Base-by-base conservation (phyloP, 805 yeast genomes). In the Dipodascus albidus region DNA sequence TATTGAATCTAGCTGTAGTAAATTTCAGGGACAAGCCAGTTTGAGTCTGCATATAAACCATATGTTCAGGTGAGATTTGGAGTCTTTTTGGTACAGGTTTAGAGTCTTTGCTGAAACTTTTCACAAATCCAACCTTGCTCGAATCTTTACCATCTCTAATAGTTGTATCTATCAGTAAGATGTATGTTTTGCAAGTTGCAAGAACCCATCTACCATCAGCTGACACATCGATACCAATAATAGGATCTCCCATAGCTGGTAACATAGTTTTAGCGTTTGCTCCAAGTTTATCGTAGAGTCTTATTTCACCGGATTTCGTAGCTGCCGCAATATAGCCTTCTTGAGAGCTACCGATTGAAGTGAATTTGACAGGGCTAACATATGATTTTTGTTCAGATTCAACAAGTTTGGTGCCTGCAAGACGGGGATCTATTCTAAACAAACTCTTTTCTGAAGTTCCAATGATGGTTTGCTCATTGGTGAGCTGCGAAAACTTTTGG, bases 181-280 rank as follows among this genome's bases (percentile, higher is more conserved):
- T 68, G 62, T 85, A 86, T 1, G 80, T 78, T 60, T 76, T 74
- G 70, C 91, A 86, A 0, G 96, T 89, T 1, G 89, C 93, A 54
- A 89, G 70, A 47, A 88, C 62, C 84, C 88, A 89, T 59, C 79
- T 74, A 55, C 96, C 96, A 64, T 85, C 90, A 21, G 84, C 78
- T 3, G 95, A 81, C 0, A 79, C 80, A 55, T 85, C 90, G 19
- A 86, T 60, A 21, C 85, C 85, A 44, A 76, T 68, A 51, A 85
- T 78, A 1, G 80, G 71, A 60, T 88, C 95, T 23, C 96, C 96
- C 41, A 88, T 70, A 0, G 93, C 88, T 1, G 96, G 96, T 31
- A 89, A 70, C 22, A 78, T 74, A 1, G 93, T 82, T 70, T 85
- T 86, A 1, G 96, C 96, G 59, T 77, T 78, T 53, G 77, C 74